Evolutionary conservation across 306 rosid genomes (phyloP).

Genomic region (Geum urbanum): DNA sequence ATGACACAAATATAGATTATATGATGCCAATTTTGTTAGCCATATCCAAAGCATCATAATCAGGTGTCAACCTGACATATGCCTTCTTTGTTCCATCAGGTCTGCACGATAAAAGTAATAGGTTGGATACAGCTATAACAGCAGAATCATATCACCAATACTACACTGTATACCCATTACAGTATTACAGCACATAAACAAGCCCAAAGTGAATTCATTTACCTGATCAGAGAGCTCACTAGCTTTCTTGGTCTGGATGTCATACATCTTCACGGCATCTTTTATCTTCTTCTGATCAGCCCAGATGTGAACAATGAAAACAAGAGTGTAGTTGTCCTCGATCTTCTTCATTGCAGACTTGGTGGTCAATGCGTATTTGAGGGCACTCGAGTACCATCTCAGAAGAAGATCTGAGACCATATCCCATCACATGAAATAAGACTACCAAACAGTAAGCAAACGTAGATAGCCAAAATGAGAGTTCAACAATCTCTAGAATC

Average conservation of each 20-base stretch:
- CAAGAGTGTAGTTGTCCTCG: slow-evolving; percentile 83
- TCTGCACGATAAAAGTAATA: slow-evolving; percentile 34
- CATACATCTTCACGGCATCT: slow-evolving; percentile 87
- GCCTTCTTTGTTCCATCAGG: slow-evolving; percentile 96
- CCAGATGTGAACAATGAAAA: slow-evolving; percentile 78
- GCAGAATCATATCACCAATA: background rate
- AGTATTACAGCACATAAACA: no score
- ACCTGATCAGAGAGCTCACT: slow-evolving; percentile 85
- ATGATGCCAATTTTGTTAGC: slow-evolving; percentile 94
- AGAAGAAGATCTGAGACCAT: background rate
- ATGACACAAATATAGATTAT: slow-evolving; percentile 31
- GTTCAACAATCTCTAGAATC: background rate
- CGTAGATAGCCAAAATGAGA: slow-evolving; percentile 10
- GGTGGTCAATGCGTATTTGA: slow-evolving; percentile 67
- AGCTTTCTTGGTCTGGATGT: slow-evolving; percentile 84
- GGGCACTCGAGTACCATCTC: slow-evolving; percentile 6
- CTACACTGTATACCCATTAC: no score
- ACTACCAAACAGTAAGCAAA: background rate
- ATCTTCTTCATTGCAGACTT: slow-evolving; percentile 96
- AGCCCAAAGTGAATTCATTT: background rate
- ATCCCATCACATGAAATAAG: slow-evolving; percentile 3
- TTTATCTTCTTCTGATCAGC: slow-evolving; percentile 84
- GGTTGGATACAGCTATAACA: background rate
- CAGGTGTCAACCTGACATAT: slow-evolving; percentile 80
- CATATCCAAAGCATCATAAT: slow-evolving; percentile 84